Base-by-base conservation (phyloP, 495 filamentous ascomycete species). In the Podospora conica region DNA sequence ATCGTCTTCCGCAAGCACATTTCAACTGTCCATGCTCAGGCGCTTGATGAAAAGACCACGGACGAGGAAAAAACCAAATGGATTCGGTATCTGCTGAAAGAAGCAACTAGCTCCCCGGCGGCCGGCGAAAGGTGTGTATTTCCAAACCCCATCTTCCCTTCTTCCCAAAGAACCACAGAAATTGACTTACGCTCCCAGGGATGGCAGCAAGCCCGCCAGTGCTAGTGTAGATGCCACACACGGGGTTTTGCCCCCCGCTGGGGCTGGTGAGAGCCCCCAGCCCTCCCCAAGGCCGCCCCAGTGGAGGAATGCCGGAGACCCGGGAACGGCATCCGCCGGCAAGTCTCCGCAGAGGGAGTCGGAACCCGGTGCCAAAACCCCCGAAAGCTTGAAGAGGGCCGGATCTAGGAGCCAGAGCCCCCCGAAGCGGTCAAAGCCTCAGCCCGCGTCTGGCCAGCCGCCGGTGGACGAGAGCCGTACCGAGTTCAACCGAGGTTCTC, bases 401-500 rank as follows among this genome's bases (percentile, higher is more conserved):
- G 57, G 60, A 0, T 73, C 71, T 6, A 29, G 71, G 18, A 65
- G 63, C 53, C 61, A 62, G 15, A 71, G 69, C 0, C 69, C 71
- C 1, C 71, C 71, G 9, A 73, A 70, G 60, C 58, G 66, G 6
- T 31, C 66, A 29, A 73, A 73, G 61, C 61, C 63, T 55, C 48
- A 23, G 28, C 57, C 56, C 1, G 23, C 60, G n/a, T 63, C 29
- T 53, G n/a, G 15, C 40, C 40, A n/a, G 40, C 40, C 6, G 40
- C 54, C 54, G 24, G 58, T 29, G 23, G 63, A 67, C 5, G 69
- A 71, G 29, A 72, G 66, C 61, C 71, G 40, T 11, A 66, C 68
- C 10, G 78, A 80, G 23, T 79, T 77, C 31, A 57, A 65, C 53
- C 66, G 71, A 48, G 69, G 76, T 6, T 63, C 76, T 1, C 70